Conservation (phyloP, 192 early-diverging fungal genomes). For the Dimargaris cristalligena region DNA sequence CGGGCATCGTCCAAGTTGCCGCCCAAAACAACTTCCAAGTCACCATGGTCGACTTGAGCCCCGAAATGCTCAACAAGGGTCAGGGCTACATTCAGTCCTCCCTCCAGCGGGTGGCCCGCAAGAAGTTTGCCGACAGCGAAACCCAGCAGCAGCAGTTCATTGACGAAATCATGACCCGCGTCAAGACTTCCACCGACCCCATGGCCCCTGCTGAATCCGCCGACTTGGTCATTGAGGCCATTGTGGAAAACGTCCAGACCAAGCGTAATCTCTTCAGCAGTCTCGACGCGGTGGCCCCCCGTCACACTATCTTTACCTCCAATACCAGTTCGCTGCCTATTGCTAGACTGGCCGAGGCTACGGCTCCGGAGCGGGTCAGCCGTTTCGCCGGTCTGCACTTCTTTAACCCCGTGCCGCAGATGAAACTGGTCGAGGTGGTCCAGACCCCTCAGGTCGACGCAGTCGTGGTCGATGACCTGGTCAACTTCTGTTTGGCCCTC, state of each 20-base stretch:
- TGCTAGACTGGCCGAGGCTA: slow-evolving; percentile 52
- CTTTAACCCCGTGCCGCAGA: slow-evolving; percentile 98
- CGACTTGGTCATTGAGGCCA: slow-evolving; percentile 86
- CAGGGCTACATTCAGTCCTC: slow-evolving; percentile 70
- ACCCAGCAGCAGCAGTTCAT: slow-evolving; percentile 42
- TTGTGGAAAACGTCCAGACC: slow-evolving; percentile 80
- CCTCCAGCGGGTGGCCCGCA: slow-evolving; percentile 74
- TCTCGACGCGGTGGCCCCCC: slow-evolving; percentile 55
- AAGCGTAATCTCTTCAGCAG: slow-evolving; percentile 69
- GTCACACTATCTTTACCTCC: slow-evolving; percentile 61
- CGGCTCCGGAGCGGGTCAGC: slow-evolving; percentile 27
- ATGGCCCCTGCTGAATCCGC: slow-evolving; percentile 37
- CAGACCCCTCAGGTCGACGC: slow-evolving; percentile 43
- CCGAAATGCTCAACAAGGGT: slow-evolving; percentile 58
- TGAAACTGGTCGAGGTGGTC: slow-evolving; percentile 95
- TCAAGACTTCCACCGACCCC: slow-evolving; percentile 49
- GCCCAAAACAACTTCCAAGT: slow-evolving; percentile 65
- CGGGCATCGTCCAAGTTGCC: slow-evolving; percentile 78
- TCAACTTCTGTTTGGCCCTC: slow-evolving; percentile 52
- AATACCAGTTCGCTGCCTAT: slow-evolving; percentile 91
- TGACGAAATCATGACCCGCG: slow-evolving; percentile 46
- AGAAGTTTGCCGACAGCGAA: slow-evolving; percentile 63
- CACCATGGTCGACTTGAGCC: slow-evolving; percentile 69
- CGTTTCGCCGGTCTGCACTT: slow-evolving; percentile 84
- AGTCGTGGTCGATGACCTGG: slow-evolving; percentile 41